phyloP scores from a whole-genome alignment of 495 filamentous ascomycete genomes.

The Opeltia flavorubescens region DNA sequence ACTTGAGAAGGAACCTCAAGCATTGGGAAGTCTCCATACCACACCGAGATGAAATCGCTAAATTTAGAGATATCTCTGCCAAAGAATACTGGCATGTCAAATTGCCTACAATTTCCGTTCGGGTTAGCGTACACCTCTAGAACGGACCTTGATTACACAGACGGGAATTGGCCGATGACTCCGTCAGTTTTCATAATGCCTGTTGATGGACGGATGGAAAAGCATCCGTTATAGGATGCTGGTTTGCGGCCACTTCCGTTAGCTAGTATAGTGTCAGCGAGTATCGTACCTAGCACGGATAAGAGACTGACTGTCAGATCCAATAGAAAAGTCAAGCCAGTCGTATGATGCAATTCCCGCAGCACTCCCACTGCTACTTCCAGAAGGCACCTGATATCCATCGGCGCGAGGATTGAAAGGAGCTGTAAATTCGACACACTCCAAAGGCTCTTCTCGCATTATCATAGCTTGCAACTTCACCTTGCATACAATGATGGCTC shows the following conservation, averaged over 20 bases:
- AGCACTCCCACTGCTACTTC: conserved; percentile 7
- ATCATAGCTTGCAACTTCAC: conserved; percentile 27
- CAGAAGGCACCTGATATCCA: conserved; percentile 29
- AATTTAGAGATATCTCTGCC: not conserved
- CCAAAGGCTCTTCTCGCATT: not conserved
- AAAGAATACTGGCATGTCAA: not conserved
- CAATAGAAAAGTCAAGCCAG: conserved; percentile 36
- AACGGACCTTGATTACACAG: no score
- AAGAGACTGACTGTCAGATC: conserved; percentile 16
- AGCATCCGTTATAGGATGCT: not conserved
- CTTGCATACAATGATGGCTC: conserved; percentile 31
- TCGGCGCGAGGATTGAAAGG: conserved; percentile 39
- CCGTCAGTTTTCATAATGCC: not conserved
- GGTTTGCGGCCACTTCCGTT: not conserved
- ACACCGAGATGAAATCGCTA: not conserved
- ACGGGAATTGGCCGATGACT: not conserved
- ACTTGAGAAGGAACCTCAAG: not conserved
- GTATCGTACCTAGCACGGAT: no score
- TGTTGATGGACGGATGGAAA: not conserved
- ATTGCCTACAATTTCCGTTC: no score
- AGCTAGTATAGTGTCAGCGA: no score
- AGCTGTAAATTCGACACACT: conserved; percentile 14
- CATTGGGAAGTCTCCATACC: not conserved
- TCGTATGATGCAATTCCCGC: conserved; percentile 21
- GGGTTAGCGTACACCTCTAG: no score